Evolutionary conservation across 2,329 filamentous ascomycete genomes (phyloP), one percentile per base, ranked within the genome.

Genomic region (Rutstroemia sp.): DNA sequence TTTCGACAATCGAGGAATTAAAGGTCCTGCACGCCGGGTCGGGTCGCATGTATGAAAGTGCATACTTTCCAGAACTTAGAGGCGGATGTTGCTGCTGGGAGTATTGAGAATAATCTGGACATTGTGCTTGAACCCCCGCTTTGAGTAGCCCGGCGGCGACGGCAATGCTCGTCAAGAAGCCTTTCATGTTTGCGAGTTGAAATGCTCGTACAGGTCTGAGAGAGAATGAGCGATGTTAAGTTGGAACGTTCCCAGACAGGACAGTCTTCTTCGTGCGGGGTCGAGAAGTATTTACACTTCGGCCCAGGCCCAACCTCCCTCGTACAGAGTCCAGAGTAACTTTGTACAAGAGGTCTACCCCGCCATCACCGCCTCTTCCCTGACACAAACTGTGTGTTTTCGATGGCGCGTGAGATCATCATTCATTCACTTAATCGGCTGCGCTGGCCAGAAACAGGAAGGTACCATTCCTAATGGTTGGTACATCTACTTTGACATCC

Each of bases 11-110:
- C 2, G 84, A 79, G 2, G 89, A 88, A 60, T 82, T 81, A 75
- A 94, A 95, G 1, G 89, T 95, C 51, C 92, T 86, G 69, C 92
- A 96, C 65, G 81, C 79, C 51, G 79, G 75, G 1, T 79, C 78
- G 0, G 92, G 92, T 27, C 92, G 82, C 74, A 95, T 90, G 70
- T 81, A 95, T 1, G 90, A 87, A 8, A 96, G 82, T 56, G 81
- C 76, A 68, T 94, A 80, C 7, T 82, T 83, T 12, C 92, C 92
- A n/a, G 79, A 73, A 61, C 89, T 95, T 65, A 84, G 83, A 1
- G 92, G 92, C 38, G 78, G 74, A 68, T 92, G 87, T 5, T 70
- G 72, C 56, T 76, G 68, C 60, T 73, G 75, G 1, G 85, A 76
- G 70, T 86, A 88, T 48, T 73, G 68, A 17, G 76, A 76, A 69